Base-by-base conservation (phyloP, 129 eudicot genomes). In the Rutidosis leptorrhynchoides region DNA sequence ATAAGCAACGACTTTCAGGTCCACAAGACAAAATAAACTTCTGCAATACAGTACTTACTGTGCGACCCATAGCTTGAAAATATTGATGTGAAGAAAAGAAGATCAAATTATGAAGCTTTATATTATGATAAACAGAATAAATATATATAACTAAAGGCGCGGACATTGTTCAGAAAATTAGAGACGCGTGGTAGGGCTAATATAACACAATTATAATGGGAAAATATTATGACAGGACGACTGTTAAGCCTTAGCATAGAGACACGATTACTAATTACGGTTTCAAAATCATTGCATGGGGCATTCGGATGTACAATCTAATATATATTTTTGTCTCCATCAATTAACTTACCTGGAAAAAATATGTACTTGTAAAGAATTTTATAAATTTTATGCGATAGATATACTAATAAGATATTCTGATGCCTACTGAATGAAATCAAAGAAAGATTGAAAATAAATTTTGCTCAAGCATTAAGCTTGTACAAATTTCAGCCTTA, bases 51-150 rank as follows among this genome's bases (percentile, higher is more conserved):
- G 56, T 28, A 48, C 70, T 46, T 26, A 16, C 37, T n/a, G 26
- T 65, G 19, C 11, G 19, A 65, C 27, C 29, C 35, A 14, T 7
- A 65, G 48, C 24, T 24, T 15, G 20, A 27, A 17, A 10, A 9
- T 40, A 65, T 37, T 46, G 25, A 16, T 17, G 58, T 43, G 40
- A 58, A 46, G 29, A 46, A 48, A 65, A 30, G 60, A 71, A 46
- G 14, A 71, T 32, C 61, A 71, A 5, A 16, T 22, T 6, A 57
- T 20, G 25, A 60, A 60, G 61, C 76, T 45, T 48, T 46, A 62
- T 60, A 61, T 22, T 45, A 46, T 46, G n/a, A n/a, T 43, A 71
- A 43, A 24, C 23, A 60, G n/a, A n/a, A n/a, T 46, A 43, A 20
- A 71, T 17, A 14, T 11, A 45, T 43, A 24, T 46, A 40, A 15